phyloP scores from a whole-genome alignment of 225 moss, liverwort and hornwort genomes.

The Marchantia polymorpha region DNA sequence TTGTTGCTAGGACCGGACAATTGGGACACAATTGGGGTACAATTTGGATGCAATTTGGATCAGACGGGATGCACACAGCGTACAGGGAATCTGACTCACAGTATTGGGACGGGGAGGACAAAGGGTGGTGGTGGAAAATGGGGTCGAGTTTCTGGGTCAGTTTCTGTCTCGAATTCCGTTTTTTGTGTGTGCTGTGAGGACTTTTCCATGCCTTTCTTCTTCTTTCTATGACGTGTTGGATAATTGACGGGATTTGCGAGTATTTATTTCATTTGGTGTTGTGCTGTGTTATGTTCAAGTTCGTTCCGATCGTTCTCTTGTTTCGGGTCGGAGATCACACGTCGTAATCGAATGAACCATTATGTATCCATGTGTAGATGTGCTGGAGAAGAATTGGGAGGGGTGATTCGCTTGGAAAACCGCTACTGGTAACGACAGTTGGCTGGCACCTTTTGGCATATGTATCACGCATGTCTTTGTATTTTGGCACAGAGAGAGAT shows the following conservation, averaged over 20 bases:
- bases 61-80: constrained; percentile 17
- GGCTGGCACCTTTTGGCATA: constrained; percentile 8
- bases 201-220: neutral
- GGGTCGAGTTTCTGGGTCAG: constrained; percentile 32
- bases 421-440: constrained; percentile 22
- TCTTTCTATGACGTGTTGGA: neutral
- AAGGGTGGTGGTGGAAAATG: constrained; percentile 8
- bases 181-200: neutral
- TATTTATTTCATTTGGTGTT: neutral
- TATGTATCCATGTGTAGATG: constrained; percentile 21
- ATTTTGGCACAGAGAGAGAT: neutral
- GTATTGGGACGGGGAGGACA: constrained; percentile 15
- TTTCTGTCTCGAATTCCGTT: neutral
- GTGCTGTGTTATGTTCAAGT: neutral
- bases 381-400: constrained; percentile 28
- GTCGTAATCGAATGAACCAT: neutral
- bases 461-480: neutral
- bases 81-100: neutral
- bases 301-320: neutral
- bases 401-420: constrained; percentile 22
- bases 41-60: neutral
- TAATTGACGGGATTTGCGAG: neutral
- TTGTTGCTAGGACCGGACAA: constrained; percentile 3
- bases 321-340: constrained; percentile 2
- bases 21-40: neutral